phyloP scores from a whole-genome alignment of 2,329 filamentous ascomycete species.

The Pyrenophora graminea region DNA sequence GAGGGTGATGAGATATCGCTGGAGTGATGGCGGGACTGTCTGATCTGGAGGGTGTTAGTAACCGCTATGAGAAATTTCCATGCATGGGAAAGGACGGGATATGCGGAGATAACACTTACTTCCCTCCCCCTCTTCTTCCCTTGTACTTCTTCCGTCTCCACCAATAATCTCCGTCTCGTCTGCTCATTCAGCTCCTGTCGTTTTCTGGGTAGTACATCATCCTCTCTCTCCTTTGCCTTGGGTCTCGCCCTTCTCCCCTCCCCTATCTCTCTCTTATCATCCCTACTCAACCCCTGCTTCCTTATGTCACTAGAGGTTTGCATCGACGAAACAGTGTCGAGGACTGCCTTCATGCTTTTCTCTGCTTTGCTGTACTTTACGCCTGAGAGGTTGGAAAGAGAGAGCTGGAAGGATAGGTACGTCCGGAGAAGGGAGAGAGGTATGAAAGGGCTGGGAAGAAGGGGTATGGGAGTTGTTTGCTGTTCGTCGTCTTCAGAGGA shows the following conservation, averaged over 20 bases:
- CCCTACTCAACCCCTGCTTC: not conserved
- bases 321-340: not conserved
- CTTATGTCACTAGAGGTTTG: not conserved
- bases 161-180: not conserved
- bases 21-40: not conserved
- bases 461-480: too few species aligned
- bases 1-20: too few species aligned
- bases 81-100: not conserved
- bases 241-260: too few species aligned
- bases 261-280: not conserved
- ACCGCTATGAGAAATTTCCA: too few species aligned
- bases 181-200: not conserved
- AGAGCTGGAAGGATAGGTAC: constrained; percentile 8
- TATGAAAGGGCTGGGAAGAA: not conserved
- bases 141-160: not conserved
- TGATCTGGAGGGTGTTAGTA: not conserved
- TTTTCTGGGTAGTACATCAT: constrained; percentile 1
- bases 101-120: not conserved
- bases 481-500: too few species aligned
- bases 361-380: not conserved
- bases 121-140: not conserved
- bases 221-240: not conserved
- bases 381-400: constrained; percentile 1
- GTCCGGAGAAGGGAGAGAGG: not conserved
- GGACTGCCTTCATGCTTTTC: not conserved